Base-by-base conservation (phyloP, 495 filamentous ascomycete genomes). In the Penicillium dipodomyicola region DNA sequence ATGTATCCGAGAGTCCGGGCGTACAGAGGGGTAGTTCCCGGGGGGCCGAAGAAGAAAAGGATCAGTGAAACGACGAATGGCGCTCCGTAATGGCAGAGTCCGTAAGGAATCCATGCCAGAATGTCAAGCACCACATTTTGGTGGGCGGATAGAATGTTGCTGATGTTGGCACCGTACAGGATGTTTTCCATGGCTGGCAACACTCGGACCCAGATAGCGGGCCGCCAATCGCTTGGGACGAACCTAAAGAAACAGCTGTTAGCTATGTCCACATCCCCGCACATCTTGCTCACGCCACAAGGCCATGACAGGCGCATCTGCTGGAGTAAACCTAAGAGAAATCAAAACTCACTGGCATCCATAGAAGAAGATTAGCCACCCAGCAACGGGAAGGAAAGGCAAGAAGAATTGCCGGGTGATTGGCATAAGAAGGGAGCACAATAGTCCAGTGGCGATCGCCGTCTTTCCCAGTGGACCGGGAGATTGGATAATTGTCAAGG, bases 161-260 rank as follows among this genome's bases (percentile, higher is more conserved):
- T 95, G 47, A 97, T 83, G 75, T 96, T 96, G 30, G 91, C 91
- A 48, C 93, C 93, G 68, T 97, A 97, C 48, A 97, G 78, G 52
- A 97, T 94, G 72, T 97, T 96, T 70, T 97, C 93, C 58, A 97
- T 82, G n/a, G 93, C 89, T 4, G 93, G 93, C 12, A 97, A 80
- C 20, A 97, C 90, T 56, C 90, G 88, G 55, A 96, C 93, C 88
- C 91, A 96, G 62, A 97, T 96, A 42, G 88, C 87, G 45, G 91
- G 91, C 40, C 93, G 83, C 73, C 88, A 92, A 63, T 91, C 88
- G 54, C 82, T 80, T 10, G 90, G 88, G 60, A 97, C 87, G 72
- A 95, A 97, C 58, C 88, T 92, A 68, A 45, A 39, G 17, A 42
- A 60, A 32, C 25, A 5, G 3, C 22, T 41, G 63, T 74, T 43